Evolutionary conservation across 139 green algal genomes (phyloP), one percentile per base, ranked within the genome.

Genomic region (Chlorella sp.): DNA sequence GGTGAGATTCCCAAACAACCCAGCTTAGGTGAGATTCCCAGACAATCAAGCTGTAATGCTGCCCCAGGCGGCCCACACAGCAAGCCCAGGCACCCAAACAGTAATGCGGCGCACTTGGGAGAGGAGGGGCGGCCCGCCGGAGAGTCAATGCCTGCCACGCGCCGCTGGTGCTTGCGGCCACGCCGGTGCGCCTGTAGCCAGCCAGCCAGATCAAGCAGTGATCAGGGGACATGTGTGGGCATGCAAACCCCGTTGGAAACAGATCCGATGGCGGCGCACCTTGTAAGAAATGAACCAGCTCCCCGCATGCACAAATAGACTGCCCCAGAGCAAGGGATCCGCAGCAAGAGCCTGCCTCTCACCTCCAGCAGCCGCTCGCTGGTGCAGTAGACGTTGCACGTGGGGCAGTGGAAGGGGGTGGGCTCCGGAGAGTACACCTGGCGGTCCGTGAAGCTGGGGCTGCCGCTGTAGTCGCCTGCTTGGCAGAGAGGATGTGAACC

Each of bases 301-400:
- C n/a, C n/a, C n/a, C n/a, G n/a, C n/a, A n/a, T n/a, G n/a, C n/a
- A n/a, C n/a, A n/a, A n/a, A n/a, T n/a, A n/a, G n/a, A n/a, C n/a
- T n/a, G n/a, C n/a, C n/a, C n/a, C n/a, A n/a, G n/a, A n/a, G n/a
- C n/a, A n/a, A n/a, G 46, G 46, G 46, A 11, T 54, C 46, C 46
- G 46, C 46, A 54, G 46, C 11, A 8, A 54, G 46, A 11, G n/a
- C n/a, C n/a, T n/a, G n/a, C n/a, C n/a, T 11, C 51, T 24, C 51
- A 60, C 51, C 51, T 90, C 83, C 83, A 90, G 83, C 77, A 88
- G 83, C 3, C 38, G 19, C 43, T 64, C 30, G 60, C 69, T 84
- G 69, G 76, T 86, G 83, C 75, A 82, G 58, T 73, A 84, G 4
- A 88, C 73, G 36, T 43, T 79, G 80, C 87, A 90, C 20, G 79